Evolutionary conservation across 495 filamentous ascomycete species (phyloP), one percentile per base, ranked within the genome.

Genomic region (Rhizodiscina lignyota): DNA sequence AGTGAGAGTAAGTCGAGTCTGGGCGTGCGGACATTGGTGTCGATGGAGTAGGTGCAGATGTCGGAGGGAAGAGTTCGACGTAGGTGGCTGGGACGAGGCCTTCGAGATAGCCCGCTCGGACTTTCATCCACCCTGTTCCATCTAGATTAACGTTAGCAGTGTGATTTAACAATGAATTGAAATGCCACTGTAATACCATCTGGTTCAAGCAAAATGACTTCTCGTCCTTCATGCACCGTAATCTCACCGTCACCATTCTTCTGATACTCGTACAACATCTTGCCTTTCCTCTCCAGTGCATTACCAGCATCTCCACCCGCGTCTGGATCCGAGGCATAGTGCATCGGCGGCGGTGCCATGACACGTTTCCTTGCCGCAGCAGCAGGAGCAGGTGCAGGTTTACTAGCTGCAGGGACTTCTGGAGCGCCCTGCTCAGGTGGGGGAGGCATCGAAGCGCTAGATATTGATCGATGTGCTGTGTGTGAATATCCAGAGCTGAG

Each of bases 31-130:
- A 37, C 22, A 21, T 48, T 34, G 48, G 15, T 58, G 62, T 2
- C 65, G 58, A 15, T 56, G 62, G 5, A 64, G 59, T 31, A 59
- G 54, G 6, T 44, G 50, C 38, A n/a, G 54, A 41, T 13, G 48
- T 35, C 5, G 37, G 28, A 17, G 50, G 53, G 4, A 50, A 32
- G 2, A 70, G 52, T 36, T 86, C 74, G 30, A 84, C 65, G 51
- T 96, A 97, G 12, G 77, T 64, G 3, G 83, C 70, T 0, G 89
- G 89, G 5, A 97, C 89, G 11, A 94, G 65, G 23, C 89, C 89
- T 59, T 83, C 75, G 37, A 70, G 64, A 35, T 56, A 59, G 12
- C 72, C 76, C 21, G 67, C 60, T 19, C 74, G 73, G 39, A 99
- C 75, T 49, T 72, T 79, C 39, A 85, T 67, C 89, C 89, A 99